These are phyloP conservation scores for Leucocoprinus birnbaumii DNA, from an alignment of 768 basidiomycete genomes.

Conservation along the genomic window DNA sequence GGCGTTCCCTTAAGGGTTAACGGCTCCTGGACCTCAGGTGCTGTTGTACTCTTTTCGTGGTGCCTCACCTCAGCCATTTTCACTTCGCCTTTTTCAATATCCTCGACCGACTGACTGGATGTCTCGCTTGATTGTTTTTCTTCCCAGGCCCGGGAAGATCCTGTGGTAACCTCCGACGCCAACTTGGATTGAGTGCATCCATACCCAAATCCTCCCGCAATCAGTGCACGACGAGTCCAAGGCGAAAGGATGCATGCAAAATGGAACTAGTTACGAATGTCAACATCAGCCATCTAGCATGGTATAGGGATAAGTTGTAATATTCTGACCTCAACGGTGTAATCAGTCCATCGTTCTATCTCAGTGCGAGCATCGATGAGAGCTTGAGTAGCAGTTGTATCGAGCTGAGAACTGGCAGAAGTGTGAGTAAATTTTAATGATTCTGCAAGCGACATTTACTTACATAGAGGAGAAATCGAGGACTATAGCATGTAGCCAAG, in stretches of 20 bases:
- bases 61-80: conserved; percentile 11
- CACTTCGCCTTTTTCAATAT: conserved; percentile 21
- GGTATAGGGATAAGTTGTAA: not conserved
- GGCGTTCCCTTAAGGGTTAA: conserved; percentile 59
- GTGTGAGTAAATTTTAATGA: not conserved
- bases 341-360: conserved; percentile 86
- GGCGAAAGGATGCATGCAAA: conserved; percentile 90
- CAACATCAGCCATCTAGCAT: not conserved
- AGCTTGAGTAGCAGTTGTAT: conserved; percentile 89
- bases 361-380: conserved; percentile 88
- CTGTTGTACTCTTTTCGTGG: conserved; percentile 9
- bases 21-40: conserved; percentile 23
- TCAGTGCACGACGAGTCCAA: conserved; percentile 87
- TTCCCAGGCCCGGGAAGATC: conserved; percentile 22
- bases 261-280: conserved; percentile 67
- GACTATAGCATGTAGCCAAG: conserved; percentile 80
- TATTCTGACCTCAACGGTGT: conserved; percentile 59
- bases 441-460: conserved; percentile 18
- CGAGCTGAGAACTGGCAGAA: conserved; percentile 68
- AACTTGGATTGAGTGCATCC: conserved; percentile 42
- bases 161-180: conserved; percentile 68
- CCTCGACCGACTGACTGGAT: conserved; percentile 5
- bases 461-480: conserved; percentile 87
- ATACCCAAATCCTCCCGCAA: conserved; percentile 88
- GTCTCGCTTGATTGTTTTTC: too few relatives aligned